Evolutionary conservation across 495 filamentous ascomycete genomes (phyloP), one percentile per base, ranked within the genome.

Genomic region (Aspergillus kassunensis): DNA sequence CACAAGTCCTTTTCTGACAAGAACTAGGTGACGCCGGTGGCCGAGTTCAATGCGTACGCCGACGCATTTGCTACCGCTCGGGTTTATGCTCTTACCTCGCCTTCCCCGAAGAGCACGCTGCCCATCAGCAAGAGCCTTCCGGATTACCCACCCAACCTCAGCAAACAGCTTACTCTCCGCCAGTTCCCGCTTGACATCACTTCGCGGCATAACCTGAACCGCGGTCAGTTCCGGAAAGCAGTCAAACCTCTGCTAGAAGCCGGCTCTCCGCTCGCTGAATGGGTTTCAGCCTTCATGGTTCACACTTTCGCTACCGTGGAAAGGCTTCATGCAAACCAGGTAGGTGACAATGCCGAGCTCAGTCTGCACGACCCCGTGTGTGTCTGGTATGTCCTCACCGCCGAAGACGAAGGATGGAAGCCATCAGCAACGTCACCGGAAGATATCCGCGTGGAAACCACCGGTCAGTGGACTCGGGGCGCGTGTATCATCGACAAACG

Each of bases 141-240:
- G 3, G 67, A 82, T 0, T 95, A 93, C 57, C 90, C 90, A 0
- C 65, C 67, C 9, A 81, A 73, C 13, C 80, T 91, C 3, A 80
- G 79, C 25, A 73, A 72, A 51, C 75, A 66, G 44, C 79, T 98
- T 15, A 90, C 87, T 4, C 67, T 97, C 6, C 87, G 80, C 2
- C 68, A 93, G 0, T 91, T 96, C 66, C 89, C 95, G 0, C 80
- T 98, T 20, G 92, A 98, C 64, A 86, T 97, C 59, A 98, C 93
- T 6, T 81, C 78, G 0, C 78, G 75, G 1, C 92, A 97, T 61
- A 71, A 80, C 30, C 69, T 97, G 11, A 79, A 76, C 29, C 72
- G 77, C 34, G 75, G 73, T 11, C 69, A 76, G 44, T 87, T 95
- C 72, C 65, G 73, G 24, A 62, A 75, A 12, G 76, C 75, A 33